Evolutionary conservation across 345 rosid species (phyloP), one percentile per base, ranked within the genome.

Genomic region (Arabis alpina): DNA sequence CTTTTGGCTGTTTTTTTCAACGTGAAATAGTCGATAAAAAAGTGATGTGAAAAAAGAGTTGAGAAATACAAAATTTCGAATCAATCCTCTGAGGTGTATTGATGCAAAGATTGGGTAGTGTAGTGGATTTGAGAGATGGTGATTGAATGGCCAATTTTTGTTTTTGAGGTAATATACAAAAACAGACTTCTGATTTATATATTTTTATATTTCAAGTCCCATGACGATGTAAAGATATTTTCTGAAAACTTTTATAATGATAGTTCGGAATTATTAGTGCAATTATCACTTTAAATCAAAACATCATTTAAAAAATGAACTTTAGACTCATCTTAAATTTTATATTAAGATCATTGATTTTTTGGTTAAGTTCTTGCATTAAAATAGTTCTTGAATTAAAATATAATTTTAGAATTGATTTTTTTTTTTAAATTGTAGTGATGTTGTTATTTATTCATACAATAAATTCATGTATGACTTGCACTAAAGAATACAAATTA

Each of bases 91-190:
- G 41, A 61, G 15, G 61, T 43, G 55, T 14, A 53, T 36, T 34
- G 50, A 54, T 72, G 32, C 50, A 45, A 54, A 54, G 6, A 36
- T 54, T 62, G 56, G 42, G 64, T 50, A 72, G 14, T 72, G 32
- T 42, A 42, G 64, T 71, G 75, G 73, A 61, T 27, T 71, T 61
- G 61, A 71, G 24, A 52, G 61, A 71, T 53, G 68, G 54, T 71
- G 68, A 61, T n/a, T 71, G 54, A 43, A 32, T 61, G 68, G 60
- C 6, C 30, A 10, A 16, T 25, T 10, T 60, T 70, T 71, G 54
- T 52, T 71, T 52, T 60, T 51, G 9, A 52, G 51, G 60, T 70
- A 40, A 13, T 28, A 51, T 51, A 70, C 60, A 60, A 70, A 50
- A 37, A 24, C 0, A 8, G 15, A n/a, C 14, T 5, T 34, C 36